Conservation (phyloP, 2,329 filamentous ascomycete species). For the Neonectria hederae region DNA sequence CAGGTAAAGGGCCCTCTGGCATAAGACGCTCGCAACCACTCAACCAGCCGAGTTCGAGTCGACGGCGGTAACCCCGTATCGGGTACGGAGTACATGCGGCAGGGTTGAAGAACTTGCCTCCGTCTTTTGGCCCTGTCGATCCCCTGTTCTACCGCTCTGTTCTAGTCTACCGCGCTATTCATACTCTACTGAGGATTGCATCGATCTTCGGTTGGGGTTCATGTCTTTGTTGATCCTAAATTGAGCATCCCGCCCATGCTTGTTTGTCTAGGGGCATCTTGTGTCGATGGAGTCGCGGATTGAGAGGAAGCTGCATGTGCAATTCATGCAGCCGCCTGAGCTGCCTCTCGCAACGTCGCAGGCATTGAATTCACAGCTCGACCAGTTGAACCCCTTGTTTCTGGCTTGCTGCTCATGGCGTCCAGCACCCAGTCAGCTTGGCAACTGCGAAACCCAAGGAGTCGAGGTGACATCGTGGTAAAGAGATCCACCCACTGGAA, state of each 20-base stretch:
- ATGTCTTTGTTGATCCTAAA: slow-evolving; percentile 20
- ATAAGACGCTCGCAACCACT: slow-evolving; percentile 19
- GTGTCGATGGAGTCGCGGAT: slow-evolving; percentile 11
- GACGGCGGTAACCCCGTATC: slow-evolving; percentile 22
- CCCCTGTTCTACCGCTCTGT: background rate
- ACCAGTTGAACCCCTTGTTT: slow-evolving; percentile 5
- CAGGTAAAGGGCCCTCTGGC: slow-evolving; percentile 19
- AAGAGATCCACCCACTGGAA: slow-evolving; percentile 20
- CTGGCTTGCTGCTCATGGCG: slow-evolving; percentile 1
- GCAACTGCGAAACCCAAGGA: slow-evolving; percentile 7
- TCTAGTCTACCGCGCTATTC: background rate
- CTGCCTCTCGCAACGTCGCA: background rate
- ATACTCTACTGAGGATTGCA: background rate
- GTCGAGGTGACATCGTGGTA: slow-evolving; percentile 11
- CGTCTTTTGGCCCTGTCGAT: background rate
- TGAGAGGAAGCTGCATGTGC: slow-evolving; percentile 3
- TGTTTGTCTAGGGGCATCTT: background rate
- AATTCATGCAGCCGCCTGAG: slow-evolving; percentile 20
- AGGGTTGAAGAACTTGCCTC: background rate
- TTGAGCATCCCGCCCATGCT: background rate
- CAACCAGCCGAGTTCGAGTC: background rate
- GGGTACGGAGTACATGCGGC: background rate
- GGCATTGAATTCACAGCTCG: background rate
- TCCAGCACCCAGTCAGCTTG: slow-evolving; percentile 13
- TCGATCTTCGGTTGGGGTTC: slow-evolving; percentile 8